Conservation (phyloP, 2,329 filamentous ascomycete species). For the Cercospora canescens region DNA sequence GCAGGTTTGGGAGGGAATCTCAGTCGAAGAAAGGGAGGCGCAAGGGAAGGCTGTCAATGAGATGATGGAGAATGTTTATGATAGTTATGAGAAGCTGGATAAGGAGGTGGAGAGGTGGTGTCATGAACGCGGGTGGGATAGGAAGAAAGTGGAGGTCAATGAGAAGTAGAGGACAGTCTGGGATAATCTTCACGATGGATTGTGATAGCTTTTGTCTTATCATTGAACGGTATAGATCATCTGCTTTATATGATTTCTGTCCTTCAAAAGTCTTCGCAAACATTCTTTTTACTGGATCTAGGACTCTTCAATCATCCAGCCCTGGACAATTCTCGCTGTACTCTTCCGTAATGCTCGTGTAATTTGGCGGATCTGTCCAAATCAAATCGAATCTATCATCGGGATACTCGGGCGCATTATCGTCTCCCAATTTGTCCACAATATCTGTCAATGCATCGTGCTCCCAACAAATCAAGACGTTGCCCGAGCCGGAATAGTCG, state of each 20-base stretch:
- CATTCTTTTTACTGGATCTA: neutral
- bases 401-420: slow-evolving; percentile 53
- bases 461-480: slow-evolving; percentile 65
- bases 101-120: slow-evolving; percentile 79
- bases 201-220: neutral
- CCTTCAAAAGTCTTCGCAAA: neutral
- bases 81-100: slow-evolving; percentile 64
- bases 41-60: slow-evolving; percentile 35
- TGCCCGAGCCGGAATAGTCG: slow-evolving; percentile 44
- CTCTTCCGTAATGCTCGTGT: slow-evolving; percentile 46
- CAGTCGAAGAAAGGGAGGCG: slow-evolving; percentile 16
- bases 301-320: slow-evolving; percentile 43
- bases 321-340: slow-evolving; percentile 57
- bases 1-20: slow-evolving; percentile 50
- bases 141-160: slow-evolving; percentile 15
- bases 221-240: neutral
- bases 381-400: slow-evolving; percentile 53
- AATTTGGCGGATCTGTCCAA: slow-evolving; percentile 58
- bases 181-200: neutral
- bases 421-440: slow-evolving; percentile 52
- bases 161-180: slow-evolving; percentile 7
- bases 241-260: neutral
- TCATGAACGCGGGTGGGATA: slow-evolving; percentile 19
- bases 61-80: slow-evolving; percentile 66
- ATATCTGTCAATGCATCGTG: slow-evolving; percentile 57